phyloP scores from a whole-genome alignment of 139 green algal species.

The Chara braunii region DNA sequence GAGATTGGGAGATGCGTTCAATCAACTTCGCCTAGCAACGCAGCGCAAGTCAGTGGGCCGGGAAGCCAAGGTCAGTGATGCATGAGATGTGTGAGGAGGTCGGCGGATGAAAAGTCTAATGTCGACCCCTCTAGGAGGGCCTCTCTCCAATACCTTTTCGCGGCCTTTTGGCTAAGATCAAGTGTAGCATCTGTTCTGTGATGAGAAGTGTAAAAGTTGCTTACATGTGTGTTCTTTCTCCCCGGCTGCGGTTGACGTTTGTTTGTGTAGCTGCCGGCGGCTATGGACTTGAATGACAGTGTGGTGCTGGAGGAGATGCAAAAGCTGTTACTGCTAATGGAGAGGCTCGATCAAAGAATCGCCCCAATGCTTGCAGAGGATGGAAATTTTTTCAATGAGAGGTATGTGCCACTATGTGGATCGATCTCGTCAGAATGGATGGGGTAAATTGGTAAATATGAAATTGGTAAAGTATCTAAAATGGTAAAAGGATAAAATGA shows the following conservation, averaged over 20 bases:
- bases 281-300: constrained; percentile 33
- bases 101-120: too few relatives aligned
- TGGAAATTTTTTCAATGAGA: constrained; percentile 73
- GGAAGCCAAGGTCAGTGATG: neutral
- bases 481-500: neutral
- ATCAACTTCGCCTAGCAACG: constrained; percentile 66
- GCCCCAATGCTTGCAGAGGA: constrained; percentile 74
- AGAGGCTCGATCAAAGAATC: constrained; percentile 74
- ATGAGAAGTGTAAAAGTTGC: neutral
- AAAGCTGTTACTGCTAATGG: constrained; percentile 73
- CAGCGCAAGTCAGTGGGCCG: neutral
- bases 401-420: constrained; percentile 2
- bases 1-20: constrained; percentile 79
- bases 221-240: neutral
- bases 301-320: constrained; percentile 63
- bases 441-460: too few relatives aligned
- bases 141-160: too few relatives aligned
- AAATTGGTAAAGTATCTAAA: neutral
- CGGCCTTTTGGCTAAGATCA: too few relatives aligned
- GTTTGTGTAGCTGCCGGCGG: constrained; percentile 6
- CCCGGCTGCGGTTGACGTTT: neutral
- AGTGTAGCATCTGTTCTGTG: too few relatives aligned
- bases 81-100: too few relatives aligned
- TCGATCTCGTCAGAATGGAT: too few relatives aligned
- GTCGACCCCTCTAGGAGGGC: too few relatives aligned